These are phyloP conservation scores for Tetrapisispora namnaoensis DNA, from an alignment of 805 yeast species.

Conservation along the genomic window DNA sequence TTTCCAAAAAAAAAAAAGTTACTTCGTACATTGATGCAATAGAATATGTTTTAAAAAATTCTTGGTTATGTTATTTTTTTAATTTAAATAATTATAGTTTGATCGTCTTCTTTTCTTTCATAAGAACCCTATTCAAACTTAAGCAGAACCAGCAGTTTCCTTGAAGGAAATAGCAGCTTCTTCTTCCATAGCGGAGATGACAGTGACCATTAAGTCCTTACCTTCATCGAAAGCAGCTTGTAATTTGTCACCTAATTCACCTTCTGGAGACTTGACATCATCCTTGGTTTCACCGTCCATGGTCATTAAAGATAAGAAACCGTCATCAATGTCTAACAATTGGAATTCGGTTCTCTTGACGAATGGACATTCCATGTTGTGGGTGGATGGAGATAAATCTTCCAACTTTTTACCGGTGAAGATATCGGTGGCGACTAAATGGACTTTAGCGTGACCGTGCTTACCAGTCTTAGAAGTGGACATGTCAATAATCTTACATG, in stretches of 20 bases:
- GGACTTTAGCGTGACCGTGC: conserved; percentile 99
- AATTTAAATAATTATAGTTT: background rate
- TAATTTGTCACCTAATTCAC: conserved; percentile 90
- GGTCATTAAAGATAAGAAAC: conserved; percentile 94
- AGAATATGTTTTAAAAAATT: conserved; percentile 3
- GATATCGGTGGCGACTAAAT: conserved; percentile 96
- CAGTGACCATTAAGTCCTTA: conserved; percentile 93
- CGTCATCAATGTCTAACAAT: conserved; percentile 97
- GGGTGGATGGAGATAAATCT: conserved; percentile 99
- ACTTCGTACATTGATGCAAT: conserved; percentile 5
- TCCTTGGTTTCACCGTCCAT: conserved; percentile 98
- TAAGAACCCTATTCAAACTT: conserved; percentile 2
- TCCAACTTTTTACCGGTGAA: conserved; percentile 99
- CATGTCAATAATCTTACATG: conserved; percentile 99
- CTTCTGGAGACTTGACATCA: conserved; percentile 97
- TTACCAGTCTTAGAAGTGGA: conserved; percentile 99
- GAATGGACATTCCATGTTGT: conserved; percentile 99
- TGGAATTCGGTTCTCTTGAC: conserved; percentile 93
- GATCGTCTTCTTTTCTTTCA: background rate
- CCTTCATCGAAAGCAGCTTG: conserved; percentile 94
- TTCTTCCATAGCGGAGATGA: conserved; percentile 98
- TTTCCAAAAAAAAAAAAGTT: conserved; percentile 2
- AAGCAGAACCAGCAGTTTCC: conserved; percentile 81
- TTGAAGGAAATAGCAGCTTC: conserved; percentile 98
- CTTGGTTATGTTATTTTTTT: background rate